These are phyloP conservation scores for Sordariomycetes sp. DNA, from an alignment of 2,329 filamentous ascomycete genomes.

Conservation along the genomic window DNA sequence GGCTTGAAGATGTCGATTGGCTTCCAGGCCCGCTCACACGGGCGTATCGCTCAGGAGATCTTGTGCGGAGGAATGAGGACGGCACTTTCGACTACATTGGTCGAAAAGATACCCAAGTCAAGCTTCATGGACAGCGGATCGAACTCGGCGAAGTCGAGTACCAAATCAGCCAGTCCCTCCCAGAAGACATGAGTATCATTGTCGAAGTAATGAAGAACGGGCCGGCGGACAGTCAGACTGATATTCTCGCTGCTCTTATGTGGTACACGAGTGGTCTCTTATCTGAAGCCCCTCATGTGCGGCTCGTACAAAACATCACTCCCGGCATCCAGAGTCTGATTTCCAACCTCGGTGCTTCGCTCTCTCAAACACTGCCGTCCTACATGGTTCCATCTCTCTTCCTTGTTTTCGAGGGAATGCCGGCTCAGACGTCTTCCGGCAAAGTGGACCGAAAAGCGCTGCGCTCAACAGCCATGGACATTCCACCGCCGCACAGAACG, in stretches of 20 bases:
- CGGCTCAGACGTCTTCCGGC: slow-evolving; percentile 6
- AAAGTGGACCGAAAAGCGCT: slow-evolving; percentile 8
- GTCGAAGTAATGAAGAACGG: slow-evolving; percentile 36
- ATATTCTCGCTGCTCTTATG: slow-evolving; percentile 10
- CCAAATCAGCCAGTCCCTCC: slow-evolving; percentile 16
- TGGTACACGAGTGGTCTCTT: background rate
- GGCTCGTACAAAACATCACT: background rate
- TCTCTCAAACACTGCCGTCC: slow-evolving; percentile 1
- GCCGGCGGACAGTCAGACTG: slow-evolving; percentile 7
- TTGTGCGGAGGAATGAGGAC: slow-evolving; percentile 69
- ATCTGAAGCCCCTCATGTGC: background rate
- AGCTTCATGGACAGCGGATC: slow-evolving; percentile 70
- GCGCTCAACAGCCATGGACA: background rate
- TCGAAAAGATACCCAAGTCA: slow-evolving; percentile 70
- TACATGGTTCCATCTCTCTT: slow-evolving; percentile 9
- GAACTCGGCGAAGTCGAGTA: slow-evolving; percentile 70
- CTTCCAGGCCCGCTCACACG: slow-evolving; percentile 28
- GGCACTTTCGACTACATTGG: slow-evolving; percentile 66
- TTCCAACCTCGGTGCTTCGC: background rate
- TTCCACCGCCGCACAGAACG: background rate
- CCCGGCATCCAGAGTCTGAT: background rate
- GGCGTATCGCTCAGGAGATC: slow-evolving; percentile 74
- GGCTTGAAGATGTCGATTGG: slow-evolving; percentile 49
- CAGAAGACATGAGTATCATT: slow-evolving; percentile 26
- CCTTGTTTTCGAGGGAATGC: slow-evolving; percentile 4